phyloP scores from a whole-genome alignment of 805 yeast genomes.

The Suhomyces sp. region DNA sequence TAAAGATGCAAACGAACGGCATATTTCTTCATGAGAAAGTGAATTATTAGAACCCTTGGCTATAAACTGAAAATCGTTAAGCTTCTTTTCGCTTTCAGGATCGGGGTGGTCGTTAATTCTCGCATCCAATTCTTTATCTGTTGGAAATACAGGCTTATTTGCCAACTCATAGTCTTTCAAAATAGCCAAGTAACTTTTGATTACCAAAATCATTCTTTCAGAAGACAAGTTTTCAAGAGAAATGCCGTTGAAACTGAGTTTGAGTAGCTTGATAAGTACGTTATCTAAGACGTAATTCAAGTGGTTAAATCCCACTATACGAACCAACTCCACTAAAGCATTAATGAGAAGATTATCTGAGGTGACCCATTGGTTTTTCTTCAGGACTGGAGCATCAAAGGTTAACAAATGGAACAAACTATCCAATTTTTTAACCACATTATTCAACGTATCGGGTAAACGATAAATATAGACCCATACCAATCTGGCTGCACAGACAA shows the following conservation, averaged over 20 bases:
- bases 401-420: constrained; percentile 56
- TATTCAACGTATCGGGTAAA: constrained; percentile 83
- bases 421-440: constrained; percentile 78
- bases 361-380: constrained; percentile 75
- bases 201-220: constrained; percentile 67
- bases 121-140: constrained; percentile 38
- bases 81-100: background rate
- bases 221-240: constrained; percentile 60
- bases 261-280: constrained; percentile 67
- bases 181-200: constrained; percentile 69
- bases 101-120: background rate
- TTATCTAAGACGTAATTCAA: constrained; percentile 78
- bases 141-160: constrained; percentile 72
- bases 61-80: constrained; percentile 38
- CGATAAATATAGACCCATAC: constrained; percentile 89
- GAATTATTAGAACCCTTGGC: constrained; percentile 45
- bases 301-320: constrained; percentile 76
- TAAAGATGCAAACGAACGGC: constrained; percentile 52
- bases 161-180: constrained; percentile 56
- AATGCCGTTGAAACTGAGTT: constrained; percentile 54
- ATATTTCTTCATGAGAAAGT: constrained; percentile 67
- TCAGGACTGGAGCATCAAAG: constrained; percentile 38
- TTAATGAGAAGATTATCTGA: constrained; percentile 59
- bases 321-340: constrained; percentile 68
- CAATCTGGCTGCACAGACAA: constrained; percentile 67